These are phyloP conservation scores for Aspergillus viridinutans DNA, from an alignment of 2,329 filamentous ascomycete genomes.

Conservation along the genomic window DNA sequence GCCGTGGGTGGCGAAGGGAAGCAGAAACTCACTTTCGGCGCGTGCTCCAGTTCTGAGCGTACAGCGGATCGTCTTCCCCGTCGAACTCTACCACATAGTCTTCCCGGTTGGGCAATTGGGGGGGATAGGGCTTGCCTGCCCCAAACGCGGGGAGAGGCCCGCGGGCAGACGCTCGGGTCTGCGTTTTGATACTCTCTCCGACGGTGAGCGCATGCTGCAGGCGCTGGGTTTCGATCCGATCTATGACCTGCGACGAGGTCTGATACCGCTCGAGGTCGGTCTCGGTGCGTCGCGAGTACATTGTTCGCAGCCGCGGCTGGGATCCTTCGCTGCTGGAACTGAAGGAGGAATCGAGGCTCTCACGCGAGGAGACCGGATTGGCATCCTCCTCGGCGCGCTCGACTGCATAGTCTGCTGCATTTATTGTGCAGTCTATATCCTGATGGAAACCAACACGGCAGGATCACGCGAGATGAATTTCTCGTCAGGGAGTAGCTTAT, in stretches of 20 bases:
- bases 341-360: not conserved
- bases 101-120: constrained; percentile 47
- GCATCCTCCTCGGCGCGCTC: not conserved
- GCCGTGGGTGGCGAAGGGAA: not conserved
- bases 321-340: not conserved
- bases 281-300: constrained; percentile 30
- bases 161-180: constrained; percentile 11
- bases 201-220: constrained; percentile 37
- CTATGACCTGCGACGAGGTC: constrained; percentile 23
- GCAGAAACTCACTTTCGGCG: constrained; percentile 39
- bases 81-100: constrained; percentile 55
- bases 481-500: not conserved
- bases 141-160: constrained; percentile 24
- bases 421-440: not conserved
- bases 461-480: not conserved
- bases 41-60: constrained; percentile 52
- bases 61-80: constrained; percentile 46
- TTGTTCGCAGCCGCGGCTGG: constrained; percentile 18
- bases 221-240: constrained; percentile 29
- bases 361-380: not conserved
- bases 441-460: too few species aligned
- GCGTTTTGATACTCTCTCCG: constrained; percentile 26
- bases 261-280: constrained; percentile 27
- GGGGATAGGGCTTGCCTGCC: constrained; percentile 49
- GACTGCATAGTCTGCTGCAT: not conserved